A percentile compares a stretch with the other conserved stretches of the same genome.
These are phyloP conservation scores for Truncatella angustata DNA, from an alignment of 2,329 filamentous ascomycete genomes.

Conservation along the genomic window DNA sequence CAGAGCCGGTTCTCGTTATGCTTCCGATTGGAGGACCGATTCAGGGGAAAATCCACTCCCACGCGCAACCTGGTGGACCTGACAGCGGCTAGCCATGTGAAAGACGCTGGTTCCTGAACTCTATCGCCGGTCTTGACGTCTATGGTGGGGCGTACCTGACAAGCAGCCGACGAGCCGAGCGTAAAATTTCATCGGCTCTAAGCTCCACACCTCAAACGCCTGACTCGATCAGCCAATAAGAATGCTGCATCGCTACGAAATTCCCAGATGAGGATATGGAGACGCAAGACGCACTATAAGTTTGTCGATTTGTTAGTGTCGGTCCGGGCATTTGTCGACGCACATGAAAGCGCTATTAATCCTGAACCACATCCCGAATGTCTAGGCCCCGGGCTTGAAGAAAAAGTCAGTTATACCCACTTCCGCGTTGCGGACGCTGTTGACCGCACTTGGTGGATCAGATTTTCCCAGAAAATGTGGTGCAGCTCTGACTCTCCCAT, in stretches of 20 bases:
- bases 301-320: background rate
- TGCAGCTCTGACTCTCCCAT: background rate
- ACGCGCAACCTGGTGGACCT: background rate
- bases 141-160: background rate
- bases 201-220: background rate
- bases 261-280: too few species aligned
- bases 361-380: background rate
- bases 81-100: background rate
- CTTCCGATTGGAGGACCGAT: constrained; percentile 4
- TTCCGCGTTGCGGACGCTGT: too few species aligned
- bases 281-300: background rate
- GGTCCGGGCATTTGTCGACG: background rate
- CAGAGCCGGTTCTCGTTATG: too few species aligned
- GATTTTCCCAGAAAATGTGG: background rate
- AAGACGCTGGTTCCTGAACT: background rate
- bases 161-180: background rate
- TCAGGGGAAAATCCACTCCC: background rate
- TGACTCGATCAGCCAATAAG: background rate
- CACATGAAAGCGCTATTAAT: background rate
- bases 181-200: background rate
- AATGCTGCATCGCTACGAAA: background rate
- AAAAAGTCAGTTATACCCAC: background rate
- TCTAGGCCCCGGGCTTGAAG: background rate
- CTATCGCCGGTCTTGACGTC: background rate
- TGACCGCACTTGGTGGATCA: background rate